Evolutionary conservation across 495 filamentous ascomycete genomes (phyloP), one percentile per base, ranked within the genome.

Genomic region (Trichoderma asperelloides): DNA sequence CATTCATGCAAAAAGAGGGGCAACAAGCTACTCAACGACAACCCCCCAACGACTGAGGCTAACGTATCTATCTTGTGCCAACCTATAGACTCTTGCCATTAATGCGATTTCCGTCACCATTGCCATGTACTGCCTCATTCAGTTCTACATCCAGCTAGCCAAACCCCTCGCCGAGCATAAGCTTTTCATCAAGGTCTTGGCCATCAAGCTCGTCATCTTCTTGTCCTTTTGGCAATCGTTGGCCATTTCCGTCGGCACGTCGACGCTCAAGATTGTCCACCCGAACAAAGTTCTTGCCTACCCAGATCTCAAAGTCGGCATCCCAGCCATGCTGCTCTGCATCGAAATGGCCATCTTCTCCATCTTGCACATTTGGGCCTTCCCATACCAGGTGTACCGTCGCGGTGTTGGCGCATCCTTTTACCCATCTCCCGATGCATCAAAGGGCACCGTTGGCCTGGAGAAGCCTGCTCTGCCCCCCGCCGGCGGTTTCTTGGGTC

Each of bases 121-220:
- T 65, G 93, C 93, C 62, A 96, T 97, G 91, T 96, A 91, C 79
- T 92, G 89, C 73, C 72, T 97, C 65, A 90, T 97, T 69, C 91
- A 96, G 69, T 96, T 96, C 76, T 97, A 96, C 72, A 70, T 89
- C 60, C 91, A 96, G 71, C 77, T 94, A 49, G 87, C 84, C 66
- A 75, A 79, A 11, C 85, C 90, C 65, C 81, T 97, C 27, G 82
- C 82, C n/a, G 80, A 87, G 39, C 83, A 96, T 69, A 78, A 77
- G 21, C 91, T 92, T 2, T 91, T 96, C 68, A 77, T 96, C 65
- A 97, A 97, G 73, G 85, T 97, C 11, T 69, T 92, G 3, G 90
- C 91, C 67, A 96, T 97, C 74, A 96, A 96, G 72, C 84, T 96
- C 45, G 93, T 96, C 70, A 95, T 97, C 75, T 97, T 96, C 81